Percentiles rank a stretch among this genome's conserved stretches.
Evolutionary conservation across 2,329 filamentous ascomycete genomes (phyloP).

Genomic region (Scleromitrula shiraiana): DNA sequence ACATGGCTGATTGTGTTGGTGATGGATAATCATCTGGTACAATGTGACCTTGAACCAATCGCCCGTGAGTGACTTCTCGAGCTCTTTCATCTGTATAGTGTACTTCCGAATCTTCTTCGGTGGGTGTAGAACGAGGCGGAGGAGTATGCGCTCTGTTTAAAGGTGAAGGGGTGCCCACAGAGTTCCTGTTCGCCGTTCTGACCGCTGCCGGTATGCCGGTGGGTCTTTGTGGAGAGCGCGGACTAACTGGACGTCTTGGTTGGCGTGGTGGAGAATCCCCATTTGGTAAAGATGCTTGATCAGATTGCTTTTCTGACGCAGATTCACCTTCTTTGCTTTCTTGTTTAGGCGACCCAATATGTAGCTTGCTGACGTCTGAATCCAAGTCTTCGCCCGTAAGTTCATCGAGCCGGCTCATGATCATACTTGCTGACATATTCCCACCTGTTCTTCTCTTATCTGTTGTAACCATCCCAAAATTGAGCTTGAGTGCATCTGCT

Average conservation of each 20-base stretch:
- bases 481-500: conserved; percentile 91
- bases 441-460: conserved; percentile 57
- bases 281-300: conserved; percentile 11
- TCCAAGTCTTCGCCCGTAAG: conserved; percentile 42
- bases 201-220: conserved; percentile 19
- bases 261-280: conserved; percentile 14
- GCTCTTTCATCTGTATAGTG: conserved; percentile 60
- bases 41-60: conserved; percentile 87
- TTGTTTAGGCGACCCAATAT: conserved; percentile 20
- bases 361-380: conserved; percentile 23
- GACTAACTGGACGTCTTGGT: conserved; percentile 22
- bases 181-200: conserved; percentile 14
- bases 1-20: conserved; percentile 61
- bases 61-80: conserved; percentile 82
- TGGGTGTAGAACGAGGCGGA: conserved; percentile 16
- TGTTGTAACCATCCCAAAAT: conserved; percentile 93
- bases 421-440: conserved; percentile 71
- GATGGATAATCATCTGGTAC: conserved; percentile 91
- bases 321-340: conserved; percentile 8
- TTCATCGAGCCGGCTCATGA: conserved; percentile 61
- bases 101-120: conserved; percentile 21
- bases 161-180: conserved; percentile 16
- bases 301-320: conserved; percentile 7
- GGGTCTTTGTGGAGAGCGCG: conserved; percentile 19
- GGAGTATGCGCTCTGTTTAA: conserved; percentile 18